A percentile compares a stretch with the other conserved stretches of the same genome.
Conservation (phyloP, 108 stramenopile genomes). For the Discostella stelligeroides region DNA sequence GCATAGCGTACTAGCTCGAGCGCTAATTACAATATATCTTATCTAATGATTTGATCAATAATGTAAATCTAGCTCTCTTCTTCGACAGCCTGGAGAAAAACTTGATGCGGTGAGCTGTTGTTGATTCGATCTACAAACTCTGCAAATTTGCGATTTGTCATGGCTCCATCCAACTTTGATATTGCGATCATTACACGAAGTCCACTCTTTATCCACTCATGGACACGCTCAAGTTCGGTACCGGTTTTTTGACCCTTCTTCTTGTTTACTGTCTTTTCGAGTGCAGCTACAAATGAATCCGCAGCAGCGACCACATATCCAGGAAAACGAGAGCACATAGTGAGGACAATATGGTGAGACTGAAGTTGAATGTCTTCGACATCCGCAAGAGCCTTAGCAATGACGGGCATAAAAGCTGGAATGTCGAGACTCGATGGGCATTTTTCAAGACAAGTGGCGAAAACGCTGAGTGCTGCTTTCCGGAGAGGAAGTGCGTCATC, state of each 20-base stretch:
- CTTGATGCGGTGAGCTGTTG: slow-evolving; percentile 50
- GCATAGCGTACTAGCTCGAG: too few relatives aligned
- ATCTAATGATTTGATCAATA: too few relatives aligned
- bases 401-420: slow-evolving; percentile 73
- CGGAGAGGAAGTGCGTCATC: slow-evolving; percentile 97
- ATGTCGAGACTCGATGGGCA: slow-evolving; percentile 74
- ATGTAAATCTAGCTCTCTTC: slow-evolving; percentile 16
- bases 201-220: slow-evolving; percentile 87
- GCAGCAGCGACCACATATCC: slow-evolving; percentile 62
- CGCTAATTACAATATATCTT: neutral
- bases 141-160: slow-evolving; percentile 69
- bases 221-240: slow-evolving; percentile 78
- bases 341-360: slow-evolving; percentile 82
- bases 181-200: slow-evolving; percentile 75
- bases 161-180: slow-evolving; percentile 65
- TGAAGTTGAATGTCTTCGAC: slow-evolving; percentile 83
- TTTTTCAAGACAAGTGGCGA: slow-evolving; percentile 90
- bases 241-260: slow-evolving; percentile 82
- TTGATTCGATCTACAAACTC: slow-evolving; percentile 68
- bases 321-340: slow-evolving; percentile 71
- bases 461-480: slow-evolving; percentile 90
- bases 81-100: slow-evolving; percentile 51
- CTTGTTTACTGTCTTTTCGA: slow-evolving; percentile 87
- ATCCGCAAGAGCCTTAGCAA: slow-evolving; percentile 77
- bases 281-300: slow-evolving; percentile 72